A percentile compares a stretch with the other conserved stretches of the same genome.
Conservation (phyloP, 768 basidiomycete species). For the Serendipita sp. region DNA sequence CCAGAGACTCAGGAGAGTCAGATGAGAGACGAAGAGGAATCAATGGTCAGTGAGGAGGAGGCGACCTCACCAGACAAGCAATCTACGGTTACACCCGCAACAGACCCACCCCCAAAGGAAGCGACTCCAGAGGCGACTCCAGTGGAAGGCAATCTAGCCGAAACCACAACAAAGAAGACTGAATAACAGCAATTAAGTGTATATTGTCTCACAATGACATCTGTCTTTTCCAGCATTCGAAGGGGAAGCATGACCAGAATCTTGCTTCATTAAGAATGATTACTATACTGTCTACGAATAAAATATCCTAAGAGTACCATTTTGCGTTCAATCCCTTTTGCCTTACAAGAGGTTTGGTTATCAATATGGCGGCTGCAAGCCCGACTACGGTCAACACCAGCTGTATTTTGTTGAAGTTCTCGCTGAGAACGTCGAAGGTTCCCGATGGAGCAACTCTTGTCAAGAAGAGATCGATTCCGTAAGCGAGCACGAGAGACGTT, state of each 20-base stretch:
- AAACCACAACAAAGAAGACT: not conserved
- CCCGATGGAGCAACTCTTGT: conserved; percentile 73
- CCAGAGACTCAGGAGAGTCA: not conserved
- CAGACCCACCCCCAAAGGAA: too few relatives aligned
- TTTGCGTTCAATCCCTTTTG: conserved; percentile 47
- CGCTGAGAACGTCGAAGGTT: conserved; percentile 83
- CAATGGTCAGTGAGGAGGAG: not conserved
- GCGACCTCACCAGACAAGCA: too few relatives aligned
- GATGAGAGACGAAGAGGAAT: not conserved
- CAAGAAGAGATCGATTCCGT: conserved; percentile 80
- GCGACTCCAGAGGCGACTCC: too few relatives aligned
- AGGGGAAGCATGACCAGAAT: too few relatives aligned
- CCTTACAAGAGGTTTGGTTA: conserved; percentile 67
- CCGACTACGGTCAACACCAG: conserved; percentile 67
- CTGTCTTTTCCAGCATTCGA: too few relatives aligned
- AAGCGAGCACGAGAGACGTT: conserved; percentile 72
- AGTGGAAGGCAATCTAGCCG: not conserved
- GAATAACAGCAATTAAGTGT: not conserved
- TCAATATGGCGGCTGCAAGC: conserved; percentile 54
- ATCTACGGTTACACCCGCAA: too few relatives aligned
- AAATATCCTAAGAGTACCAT: conserved; percentile 36
- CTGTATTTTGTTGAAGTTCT: conserved; percentile 87
- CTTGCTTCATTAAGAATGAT: too few relatives aligned
- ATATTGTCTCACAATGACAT: not conserved
- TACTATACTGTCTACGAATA: too few relatives aligned